Conservation (phyloP, 169 alveolate species). For the Hepatocystis sp. region DNA sequence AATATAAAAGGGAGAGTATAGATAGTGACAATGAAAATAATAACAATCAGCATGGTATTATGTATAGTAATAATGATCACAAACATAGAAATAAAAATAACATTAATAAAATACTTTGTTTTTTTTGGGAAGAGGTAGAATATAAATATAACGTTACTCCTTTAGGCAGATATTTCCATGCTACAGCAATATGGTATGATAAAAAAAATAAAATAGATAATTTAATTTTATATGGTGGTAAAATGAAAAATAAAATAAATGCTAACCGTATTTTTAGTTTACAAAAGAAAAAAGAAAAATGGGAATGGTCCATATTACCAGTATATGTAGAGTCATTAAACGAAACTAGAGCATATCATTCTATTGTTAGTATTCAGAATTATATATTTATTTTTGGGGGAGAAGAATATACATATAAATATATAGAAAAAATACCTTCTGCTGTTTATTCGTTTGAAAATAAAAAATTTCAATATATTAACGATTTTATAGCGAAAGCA, state of each 20-base stretch:
- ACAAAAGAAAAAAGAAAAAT: conserved; percentile 21
- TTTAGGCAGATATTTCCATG: conserved; percentile 59
- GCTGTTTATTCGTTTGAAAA: conserved; percentile 68
- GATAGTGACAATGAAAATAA: not conserved
- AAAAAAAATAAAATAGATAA: conserved; percentile 33
- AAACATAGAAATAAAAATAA: too few species aligned
- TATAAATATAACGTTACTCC: conserved; percentile 34
- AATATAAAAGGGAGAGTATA: not conserved
- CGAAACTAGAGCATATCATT: conserved; percentile 71
- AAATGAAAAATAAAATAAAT: conserved; percentile 41
- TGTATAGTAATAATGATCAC: too few species aligned
- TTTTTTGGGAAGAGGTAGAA: conserved; percentile 58
- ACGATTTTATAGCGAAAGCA: conserved; percentile 48
- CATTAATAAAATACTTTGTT: conserved; percentile 6
- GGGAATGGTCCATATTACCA: conserved; percentile 62
- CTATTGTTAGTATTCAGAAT: conserved; percentile 15
- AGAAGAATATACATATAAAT: conserved; percentile 63
- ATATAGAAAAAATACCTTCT: conserved; percentile 76
- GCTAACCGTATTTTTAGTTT: conserved; percentile 11
- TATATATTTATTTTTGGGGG: conserved; percentile 74
- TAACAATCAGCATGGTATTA: not conserved
- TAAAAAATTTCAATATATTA: conserved; percentile 59
- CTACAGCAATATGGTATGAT: conserved; percentile 72
- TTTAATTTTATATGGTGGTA: conserved; percentile 72
- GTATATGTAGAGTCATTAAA: conserved; percentile 29